Evolutionary conservation across 768 basidiomycete genomes (phyloP), one percentile per base, ranked within the genome.

Genomic region (Podaxis sp.): DNA sequence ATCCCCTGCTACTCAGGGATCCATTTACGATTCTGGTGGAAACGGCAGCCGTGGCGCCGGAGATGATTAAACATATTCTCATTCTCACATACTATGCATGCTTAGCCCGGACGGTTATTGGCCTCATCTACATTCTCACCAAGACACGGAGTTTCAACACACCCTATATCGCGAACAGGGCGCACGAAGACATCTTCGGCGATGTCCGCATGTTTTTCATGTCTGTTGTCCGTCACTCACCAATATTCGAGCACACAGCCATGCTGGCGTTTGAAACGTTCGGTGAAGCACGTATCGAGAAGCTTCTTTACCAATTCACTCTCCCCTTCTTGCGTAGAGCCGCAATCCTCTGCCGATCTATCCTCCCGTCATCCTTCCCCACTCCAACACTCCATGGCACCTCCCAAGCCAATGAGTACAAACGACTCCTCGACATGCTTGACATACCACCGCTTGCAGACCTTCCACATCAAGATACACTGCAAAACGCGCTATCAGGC

Each of bases 11-110:
- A 13, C 85, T 93, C 2, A 85, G 96, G 22, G 94, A 97, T 71
- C 96, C 97, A 0, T 89, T 98, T 68, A 89, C 91, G 2, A 83
- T 96, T 43, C 82, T 99, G 24, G 82, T 97, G 24, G 96, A 99
- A 76, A 87, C 90, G 0, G 95, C 96, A 0, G 90, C 92, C 2
- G 88, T 97, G 50, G 88, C 90, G 0, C 96, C 94, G 0, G 92
- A 95, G 64, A 90, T 94, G 71, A 82, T 99, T 25, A 86, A 90
- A 37, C 91, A 96, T 67, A 89, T 96, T 50, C 82, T 94, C 17
- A 80, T 92, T 41, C 81, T 98, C 67, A 84, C 89, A 1, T 98
- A 96, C 75, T 98, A 97, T 70, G 93, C 93, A 3, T 89, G 89
- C 66, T 81, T 98, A 53, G 90, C 93, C 0, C 89, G 95, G 2